These are phyloP conservation scores for Xylariaceae sp. DNA, from an alignment of 2,329 filamentous ascomycete genomes.

Conservation along the genomic window DNA sequence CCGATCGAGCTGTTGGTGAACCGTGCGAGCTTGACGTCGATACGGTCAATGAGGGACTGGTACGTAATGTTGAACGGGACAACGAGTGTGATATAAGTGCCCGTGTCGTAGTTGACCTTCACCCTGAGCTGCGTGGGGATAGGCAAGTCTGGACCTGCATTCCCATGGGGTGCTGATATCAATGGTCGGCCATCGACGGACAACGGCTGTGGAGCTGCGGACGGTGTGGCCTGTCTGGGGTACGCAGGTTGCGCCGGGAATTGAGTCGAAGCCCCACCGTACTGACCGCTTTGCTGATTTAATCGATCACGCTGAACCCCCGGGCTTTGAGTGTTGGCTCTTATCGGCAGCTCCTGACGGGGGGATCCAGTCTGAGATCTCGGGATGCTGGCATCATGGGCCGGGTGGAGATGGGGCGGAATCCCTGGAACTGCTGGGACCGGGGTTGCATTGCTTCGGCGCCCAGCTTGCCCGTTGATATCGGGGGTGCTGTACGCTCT, in stretches of 20 bases:
- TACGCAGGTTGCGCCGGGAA: constrained; percentile 52
- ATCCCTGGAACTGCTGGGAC: constrained; percentile 73
- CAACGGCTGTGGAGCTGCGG: constrained; percentile 32
- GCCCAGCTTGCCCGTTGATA: constrained; percentile 65
- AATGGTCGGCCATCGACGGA: constrained; percentile 37
- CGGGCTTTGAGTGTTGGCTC: constrained; percentile 66
- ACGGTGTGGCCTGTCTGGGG: constrained; percentile 41
- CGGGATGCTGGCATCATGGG: constrained; percentile 60
- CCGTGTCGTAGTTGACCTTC: constrained; percentile 81
- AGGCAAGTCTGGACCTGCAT: constrained; percentile 45
- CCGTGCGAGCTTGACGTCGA: constrained; percentile 87
- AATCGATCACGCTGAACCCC: constrained; percentile 58
- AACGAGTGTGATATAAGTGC: constrained; percentile 90
- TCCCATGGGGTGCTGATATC: constrained; percentile 43
- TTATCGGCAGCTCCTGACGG: constrained; percentile 59
- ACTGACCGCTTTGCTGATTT: constrained; percentile 42
- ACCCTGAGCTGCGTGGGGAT: constrained; percentile 80
- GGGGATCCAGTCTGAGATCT: constrained; percentile 82
- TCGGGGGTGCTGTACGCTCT: constrained; percentile 94
- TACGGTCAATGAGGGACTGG: constrained; percentile 87
- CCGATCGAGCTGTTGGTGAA: constrained; percentile 81
- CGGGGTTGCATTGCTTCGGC: constrained; percentile 46
- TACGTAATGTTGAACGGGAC: constrained; percentile 94
- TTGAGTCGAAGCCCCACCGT: constrained; percentile 48
- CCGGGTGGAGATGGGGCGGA: constrained; percentile 60